These are phyloP conservation scores for Pulveroboletus sp. DNA, from an alignment of 768 basidiomycete species.

Conservation along the genomic window DNA sequence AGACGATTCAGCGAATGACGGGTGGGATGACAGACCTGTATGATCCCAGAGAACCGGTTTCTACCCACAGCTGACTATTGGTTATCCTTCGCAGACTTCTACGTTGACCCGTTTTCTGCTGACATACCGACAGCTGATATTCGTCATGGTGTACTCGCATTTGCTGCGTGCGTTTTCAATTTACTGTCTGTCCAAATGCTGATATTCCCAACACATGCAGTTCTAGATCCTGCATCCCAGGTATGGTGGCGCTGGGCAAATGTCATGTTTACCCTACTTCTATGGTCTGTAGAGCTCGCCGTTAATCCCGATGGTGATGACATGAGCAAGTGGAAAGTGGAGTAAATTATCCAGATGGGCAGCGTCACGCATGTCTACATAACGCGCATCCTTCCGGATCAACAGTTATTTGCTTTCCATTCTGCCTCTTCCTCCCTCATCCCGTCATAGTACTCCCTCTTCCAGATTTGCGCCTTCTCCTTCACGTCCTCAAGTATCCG, in stretches of 20 bases:
- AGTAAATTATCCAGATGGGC: slow-evolving; percentile 30
- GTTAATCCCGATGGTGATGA: slow-evolving; percentile 76
- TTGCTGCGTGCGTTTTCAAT: slow-evolving; percentile 58
- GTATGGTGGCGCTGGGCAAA: slow-evolving; percentile 94
- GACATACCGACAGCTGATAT: slow-evolving; percentile 80
- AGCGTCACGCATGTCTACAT: slow-evolving; percentile 2
- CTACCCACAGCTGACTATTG: slow-evolving; percentile 9
- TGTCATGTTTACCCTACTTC: slow-evolving; percentile 77
- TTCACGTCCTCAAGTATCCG: slow-evolving; percentile 85
- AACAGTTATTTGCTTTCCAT: slow-evolving; percentile 61
- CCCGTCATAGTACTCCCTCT: slow-evolving; percentile 81
- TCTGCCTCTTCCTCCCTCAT: slow-evolving; percentile 56
- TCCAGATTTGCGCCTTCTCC: slow-evolving; percentile 83
- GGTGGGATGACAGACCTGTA: slow-evolving; percentile 73
- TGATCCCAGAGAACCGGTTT: slow-evolving; percentile 3
- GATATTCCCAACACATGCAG: slow-evolving; percentile 33
- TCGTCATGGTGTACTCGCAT: slow-evolving; percentile 85
- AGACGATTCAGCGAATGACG: slow-evolving; percentile 57
- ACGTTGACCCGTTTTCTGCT: slow-evolving; percentile 68
- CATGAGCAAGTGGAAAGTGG: slow-evolving; percentile 71
- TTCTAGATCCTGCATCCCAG: slow-evolving; percentile 85
- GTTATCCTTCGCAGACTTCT: slow-evolving; percentile 52
- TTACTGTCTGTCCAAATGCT: background rate
- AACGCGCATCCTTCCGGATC: slow-evolving; percentile 5
- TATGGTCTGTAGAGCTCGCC: slow-evolving; percentile 80